phyloP scores from a whole-genome alignment of 176 grass and related monocot genomes.

The barley (Hordeum vulgare) region MorexV3_pseudomolecules_assembly NC_058518.1:453269753-453270252 shows the following conservation, averaged over 20 bases:
- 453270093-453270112: background rate
- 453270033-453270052: background rate
- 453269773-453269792: background rate
- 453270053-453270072: background rate
- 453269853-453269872: background rate
- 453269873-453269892: background rate
- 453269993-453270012: slow-evolving; percentile 25
- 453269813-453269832: background rate
- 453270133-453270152: too few species aligned
- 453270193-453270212: too few species aligned
- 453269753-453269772: background rate
- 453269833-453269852: slow-evolving; percentile 37
- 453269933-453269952: slow-evolving; percentile 37
- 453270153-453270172: background rate
- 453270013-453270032: background rate
- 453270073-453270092: background rate
- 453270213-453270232: too few species aligned
- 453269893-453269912: background rate
- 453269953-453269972: slow-evolving; percentile 55
- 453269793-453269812: background rate
- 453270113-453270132: background rate
- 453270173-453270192: background rate
- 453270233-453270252: too few species aligned
- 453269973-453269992: slow-evolving; percentile 28
- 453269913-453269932: background rate